Conservation (phyloP, 805 yeast species). For the Ogataea kodamae region DNA sequence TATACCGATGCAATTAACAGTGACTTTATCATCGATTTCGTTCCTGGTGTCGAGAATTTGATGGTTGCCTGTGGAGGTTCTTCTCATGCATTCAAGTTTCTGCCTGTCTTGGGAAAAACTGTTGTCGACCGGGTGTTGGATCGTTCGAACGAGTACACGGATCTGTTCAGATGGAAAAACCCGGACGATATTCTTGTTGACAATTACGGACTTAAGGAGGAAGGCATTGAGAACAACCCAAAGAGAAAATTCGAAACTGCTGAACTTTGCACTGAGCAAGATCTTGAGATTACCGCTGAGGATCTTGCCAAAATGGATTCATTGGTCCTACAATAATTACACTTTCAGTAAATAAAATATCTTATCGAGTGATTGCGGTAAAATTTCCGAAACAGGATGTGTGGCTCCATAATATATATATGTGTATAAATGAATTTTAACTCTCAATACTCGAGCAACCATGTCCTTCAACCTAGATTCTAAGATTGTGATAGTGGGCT, state of each 20-base stretch:
- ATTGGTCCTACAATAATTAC: slow-evolving; percentile 1
- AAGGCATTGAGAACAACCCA: slow-evolving; percentile 6
- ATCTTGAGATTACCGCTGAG: slow-evolving; percentile 5
- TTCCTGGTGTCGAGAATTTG: slow-evolving; percentile 19
- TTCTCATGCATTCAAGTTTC: slow-evolving; percentile 24
- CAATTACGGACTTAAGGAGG: slow-evolving; percentile 14
- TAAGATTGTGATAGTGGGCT: slow-evolving; percentile 41
- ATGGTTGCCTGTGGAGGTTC: slow-evolving; percentile 26
- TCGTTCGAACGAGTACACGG: slow-evolving; percentile 11
- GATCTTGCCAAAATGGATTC: slow-evolving; percentile 2
- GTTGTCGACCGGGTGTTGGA: slow-evolving; percentile 16
- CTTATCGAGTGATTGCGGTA: too few species aligned
- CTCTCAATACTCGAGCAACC: slow-evolving; percentile 1
- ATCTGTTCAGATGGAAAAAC: slow-evolving; percentile 18
- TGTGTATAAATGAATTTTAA: too few species aligned
- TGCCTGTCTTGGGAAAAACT: slow-evolving; percentile 21
- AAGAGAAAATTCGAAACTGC: slow-evolving; percentile 11
- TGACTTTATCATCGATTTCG: slow-evolving; percentile 25
- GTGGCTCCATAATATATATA: too few species aligned
- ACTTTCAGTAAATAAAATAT: too few species aligned
- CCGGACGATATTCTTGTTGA: slow-evolving; percentile 14
- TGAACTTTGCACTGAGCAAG: slow-evolving; percentile 3
- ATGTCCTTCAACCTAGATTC: slow-evolving; percentile 1
- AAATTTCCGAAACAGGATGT: too few species aligned
- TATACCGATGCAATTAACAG: slow-evolving; percentile 24